phyloP scores from a whole-genome alignment of 2,329 filamentous ascomycete genomes.

The Juglanconis juglandina region DNA sequence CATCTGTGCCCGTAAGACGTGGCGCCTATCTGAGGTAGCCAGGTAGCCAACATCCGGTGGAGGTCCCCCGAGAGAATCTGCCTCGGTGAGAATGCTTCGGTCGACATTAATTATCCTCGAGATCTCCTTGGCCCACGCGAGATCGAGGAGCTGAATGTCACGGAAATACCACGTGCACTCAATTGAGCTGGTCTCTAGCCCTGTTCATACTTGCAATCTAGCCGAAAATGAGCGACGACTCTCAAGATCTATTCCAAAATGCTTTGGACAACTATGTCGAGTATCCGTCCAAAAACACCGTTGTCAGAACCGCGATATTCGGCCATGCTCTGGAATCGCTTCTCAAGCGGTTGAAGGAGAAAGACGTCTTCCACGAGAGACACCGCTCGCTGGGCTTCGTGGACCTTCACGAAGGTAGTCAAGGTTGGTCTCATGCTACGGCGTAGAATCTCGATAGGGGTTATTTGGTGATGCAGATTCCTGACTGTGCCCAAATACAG shows the following conservation, averaged over 20 bases:
- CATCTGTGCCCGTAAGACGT: no score
- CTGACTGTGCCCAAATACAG: neutral
- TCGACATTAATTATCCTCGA: neutral
- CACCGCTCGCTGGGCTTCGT: neutral
- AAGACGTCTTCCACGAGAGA: neutral
- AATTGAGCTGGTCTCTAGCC: no score
- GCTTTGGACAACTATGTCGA: neutral
- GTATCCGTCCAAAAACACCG: neutral
- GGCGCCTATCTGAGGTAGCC: no score
- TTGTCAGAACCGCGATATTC: neutral
- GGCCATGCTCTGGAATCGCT: neutral
- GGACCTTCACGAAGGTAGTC: neutral
- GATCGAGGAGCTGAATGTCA: neutral
- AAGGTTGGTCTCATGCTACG: neutral
- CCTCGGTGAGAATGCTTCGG: neutral
- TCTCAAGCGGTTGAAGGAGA: neutral
- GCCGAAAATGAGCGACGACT: no score
- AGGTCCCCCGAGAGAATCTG: neutral
- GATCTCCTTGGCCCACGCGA: neutral
- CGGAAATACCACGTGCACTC: no score
- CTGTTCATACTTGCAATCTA: no score
- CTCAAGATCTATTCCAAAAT: neutral
- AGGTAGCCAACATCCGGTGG: neutral
- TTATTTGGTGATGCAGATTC: neutral
- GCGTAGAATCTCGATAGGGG: neutral